Base-by-base conservation (phyloP, 352 stramenopile species). In the Phytopythium kandeliae region DNA sequence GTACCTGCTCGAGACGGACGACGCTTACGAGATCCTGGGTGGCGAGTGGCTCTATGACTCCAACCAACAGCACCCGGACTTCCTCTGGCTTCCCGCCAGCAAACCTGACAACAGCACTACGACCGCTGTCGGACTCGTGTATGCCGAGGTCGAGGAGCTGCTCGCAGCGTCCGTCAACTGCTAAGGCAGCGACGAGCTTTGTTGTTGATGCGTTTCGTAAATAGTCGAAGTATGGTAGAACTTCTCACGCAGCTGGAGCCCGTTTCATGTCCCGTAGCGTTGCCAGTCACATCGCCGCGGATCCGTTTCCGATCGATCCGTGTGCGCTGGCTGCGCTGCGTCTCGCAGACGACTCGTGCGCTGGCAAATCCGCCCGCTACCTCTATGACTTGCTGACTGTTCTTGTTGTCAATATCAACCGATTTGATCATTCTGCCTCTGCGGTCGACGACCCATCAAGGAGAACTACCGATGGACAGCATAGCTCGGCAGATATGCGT, bases 1-100 rank as follows among this genome's bases (percentile, higher is more conserved):
- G 50, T 89, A 89, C 54, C 33, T 85, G 10, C 65, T 89, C 10
- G 79, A 90, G 60, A 74, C 77, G 31, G 69, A 91, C 56, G 65
- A 64, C n/a, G 57, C 58, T 8, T 71, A 77, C 45, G 64, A 82
- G 48, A 83, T 90, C 60, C 64, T 88, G 13, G 79, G 79, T 42
- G 79, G 79, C 3, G 79, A 90, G 55, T 90, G 79, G 79, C 28
- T 90, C 28, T 59, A 55, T 11, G 65, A 54, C 4, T 86, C 75
- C 42, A 78, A 69, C 42, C 54, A 49, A 10, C 70, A 77, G 46
- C 79, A 90, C 54, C 70, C 74, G 0, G 79, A 90, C 41, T 90
- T 90, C 50, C 41, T 88, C 2, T 90, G 79, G 79, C 71, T 90
- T n/a, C 67, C 72, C 17, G 63, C 73, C 3, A 59, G 33, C 45